Evolutionary conservation across 1,284 basidiomycete species (phyloP), one percentile per base, ranked within the genome.

Genomic region (Ustilago esculenta): DNA sequence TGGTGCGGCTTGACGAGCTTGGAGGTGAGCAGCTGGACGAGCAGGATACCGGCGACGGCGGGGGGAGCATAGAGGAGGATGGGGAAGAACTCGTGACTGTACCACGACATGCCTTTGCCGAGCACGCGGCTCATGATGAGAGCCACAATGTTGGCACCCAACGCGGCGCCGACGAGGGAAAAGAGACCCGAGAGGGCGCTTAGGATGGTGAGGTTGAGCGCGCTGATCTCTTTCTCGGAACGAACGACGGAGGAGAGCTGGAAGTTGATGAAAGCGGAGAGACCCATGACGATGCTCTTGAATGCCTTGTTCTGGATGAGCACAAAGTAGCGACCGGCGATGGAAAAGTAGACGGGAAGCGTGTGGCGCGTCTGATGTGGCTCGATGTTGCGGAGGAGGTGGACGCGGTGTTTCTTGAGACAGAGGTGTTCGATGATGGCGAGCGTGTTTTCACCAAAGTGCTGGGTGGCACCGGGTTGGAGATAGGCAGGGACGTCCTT

Each of bases 371-470:
- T 51, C 21, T 71, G 65, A 21, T 57, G 42, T 2, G 54, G 49
- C 15, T 55, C 21, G 51, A 73, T 71, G 9, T 24, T 41, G n/a
- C 73, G 50, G 25, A 81, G 73, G 52, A 58, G 72, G 53, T 83
- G 83, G 14, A 53, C 58, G 9, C 81, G 72, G 1, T 76, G 32
- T 36, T 70, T 79, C 10, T 91, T 88, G 34, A 77, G 59, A 29
- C 66, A 67, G n/a, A 98, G 86, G 79, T 92, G 86, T 34, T 87
- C 86, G 29, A 97, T 84, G 25, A 98, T 87, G 0, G 91, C 91
- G 15, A 96, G 87, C 1, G 90, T 87, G 76, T 97, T 98, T 66
- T 92, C 91, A 20, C 88, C 93, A 88, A 98, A 96, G 84, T 98
- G 92, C 85, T 94, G 84, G 3, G 84, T 57, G 2, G 90, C 90